Evolutionary conservation across 164 flowering plant genomes (phyloP).

Genomic region (Kingdonia uniflora): DNA sequence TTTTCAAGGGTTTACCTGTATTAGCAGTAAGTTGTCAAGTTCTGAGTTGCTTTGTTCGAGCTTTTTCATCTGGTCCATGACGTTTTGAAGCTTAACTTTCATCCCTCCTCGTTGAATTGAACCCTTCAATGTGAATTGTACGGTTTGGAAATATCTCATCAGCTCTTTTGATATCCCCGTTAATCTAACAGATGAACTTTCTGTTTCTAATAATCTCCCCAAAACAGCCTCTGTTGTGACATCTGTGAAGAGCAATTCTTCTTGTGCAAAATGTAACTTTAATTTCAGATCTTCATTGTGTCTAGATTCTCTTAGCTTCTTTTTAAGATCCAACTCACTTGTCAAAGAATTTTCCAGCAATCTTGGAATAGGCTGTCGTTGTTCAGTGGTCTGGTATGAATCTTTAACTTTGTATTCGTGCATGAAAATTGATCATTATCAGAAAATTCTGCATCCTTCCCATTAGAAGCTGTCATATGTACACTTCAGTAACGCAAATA

Average conservation of each 20-base stretch:
- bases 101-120: slow-evolving; percentile 30
- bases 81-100: slow-evolving; percentile 31
- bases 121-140: slow-evolving; percentile 48
- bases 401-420: slow-evolving; percentile 27
- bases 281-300: slow-evolving; percentile 42
- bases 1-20: slow-evolving; percentile 20
- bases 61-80: slow-evolving; percentile 20
- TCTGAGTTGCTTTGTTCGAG: slow-evolving; percentile 20
- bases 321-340: slow-evolving; percentile 77
- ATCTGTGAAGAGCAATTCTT: slow-evolving; percentile 38
- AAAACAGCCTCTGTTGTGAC: slow-evolving; percentile 33
- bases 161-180: no score
- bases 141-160: slow-evolving; percentile 36
- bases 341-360: slow-evolving; percentile 91
- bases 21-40: slow-evolving; percentile 11
- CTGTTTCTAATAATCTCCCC: slow-evolving; percentile 54
- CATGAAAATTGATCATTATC: slow-evolving; percentile 24
- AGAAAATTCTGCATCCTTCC: slow-evolving; percentile 11
- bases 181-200: slow-evolving; percentile 51
- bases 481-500: slow-evolving; percentile 8
- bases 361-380: slow-evolving; percentile 54
- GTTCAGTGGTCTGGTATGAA: slow-evolving; percentile 60
- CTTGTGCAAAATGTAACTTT: slow-evolving; percentile 33
- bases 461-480: slow-evolving; percentile 33
- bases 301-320: slow-evolving; percentile 46